Conservation (phyloP, 768 basidiomycete species). For the Pleurotus tuber-regium region DNA sequence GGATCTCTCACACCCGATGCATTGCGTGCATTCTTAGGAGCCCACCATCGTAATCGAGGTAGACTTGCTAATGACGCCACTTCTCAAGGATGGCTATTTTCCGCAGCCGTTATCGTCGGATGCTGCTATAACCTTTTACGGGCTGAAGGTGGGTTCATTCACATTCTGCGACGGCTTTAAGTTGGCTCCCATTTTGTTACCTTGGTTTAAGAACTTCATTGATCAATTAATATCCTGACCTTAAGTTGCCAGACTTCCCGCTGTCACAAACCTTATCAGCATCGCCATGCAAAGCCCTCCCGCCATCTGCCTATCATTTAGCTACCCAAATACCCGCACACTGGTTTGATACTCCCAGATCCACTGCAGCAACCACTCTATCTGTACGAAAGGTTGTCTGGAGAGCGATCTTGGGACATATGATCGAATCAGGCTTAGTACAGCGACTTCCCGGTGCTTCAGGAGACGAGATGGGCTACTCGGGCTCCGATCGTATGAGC, state of each 20-base stretch:
- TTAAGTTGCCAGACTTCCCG: constrained; percentile 48
- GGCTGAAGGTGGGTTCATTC: constrained; percentile 38
- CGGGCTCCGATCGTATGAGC: too few relatives aligned
- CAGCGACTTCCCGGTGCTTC: too few relatives aligned
- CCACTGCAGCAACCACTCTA: constrained; percentile 37
- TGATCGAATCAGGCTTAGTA: background rate
- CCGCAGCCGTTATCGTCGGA: constrained; percentile 61
- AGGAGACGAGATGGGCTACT: too few relatives aligned
- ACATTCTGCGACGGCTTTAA: background rate
- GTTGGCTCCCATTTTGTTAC: background rate
- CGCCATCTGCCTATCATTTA: constrained; percentile 59
- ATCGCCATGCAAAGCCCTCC: constrained; percentile 34
- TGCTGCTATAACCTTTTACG: constrained; percentile 79
- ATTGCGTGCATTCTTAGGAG: constrained; percentile 48
- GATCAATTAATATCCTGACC: constrained; percentile 4
- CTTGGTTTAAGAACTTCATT: background rate
- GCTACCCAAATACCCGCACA: constrained; percentile 68
- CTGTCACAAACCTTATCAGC: constrained; percentile 36
- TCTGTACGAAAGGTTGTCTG: constrained; percentile 69
- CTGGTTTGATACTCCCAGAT: constrained; percentile 45
- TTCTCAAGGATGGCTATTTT: constrained; percentile 43
- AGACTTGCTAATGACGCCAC: background rate
- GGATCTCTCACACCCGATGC: constrained; percentile 71
- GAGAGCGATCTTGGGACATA: constrained; percentile 45
- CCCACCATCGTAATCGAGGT: constrained; percentile 13